phyloP scores from a whole-genome alignment of 345 rosid genomes.

The Acer yangbiense region DNA sequence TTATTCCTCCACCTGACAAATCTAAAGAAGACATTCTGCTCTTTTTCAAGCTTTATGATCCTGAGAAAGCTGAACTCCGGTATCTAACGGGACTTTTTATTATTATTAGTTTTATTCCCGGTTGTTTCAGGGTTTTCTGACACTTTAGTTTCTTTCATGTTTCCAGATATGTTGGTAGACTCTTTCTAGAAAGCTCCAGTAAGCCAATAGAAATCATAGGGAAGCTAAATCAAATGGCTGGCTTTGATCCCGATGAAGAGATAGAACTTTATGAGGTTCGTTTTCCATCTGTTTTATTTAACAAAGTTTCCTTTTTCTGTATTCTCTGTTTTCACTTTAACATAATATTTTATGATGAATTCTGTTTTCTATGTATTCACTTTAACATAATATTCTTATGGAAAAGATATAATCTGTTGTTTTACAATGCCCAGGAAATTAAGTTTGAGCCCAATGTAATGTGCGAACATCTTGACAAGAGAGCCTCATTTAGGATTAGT shows the following conservation, averaged over 20 bases:
- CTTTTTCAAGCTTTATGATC: constrained; percentile 91
- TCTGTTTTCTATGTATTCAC: neutral
- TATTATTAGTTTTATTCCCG: neutral
- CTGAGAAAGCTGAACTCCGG: constrained; percentile 79
- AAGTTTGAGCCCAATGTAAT: constrained; percentile 90
- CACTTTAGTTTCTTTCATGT: constrained; percentile 21
- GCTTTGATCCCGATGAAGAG: constrained; percentile 83
- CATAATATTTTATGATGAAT: neutral
- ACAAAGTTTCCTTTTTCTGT: neutral
- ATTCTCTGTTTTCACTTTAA: neutral
- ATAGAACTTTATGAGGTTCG: constrained; percentile 90
- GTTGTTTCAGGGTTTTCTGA: constrained; percentile 24
- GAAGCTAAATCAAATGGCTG: constrained; percentile 86
- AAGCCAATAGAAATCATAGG: constrained; percentile 78
- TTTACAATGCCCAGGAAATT: constrained; percentile 65
- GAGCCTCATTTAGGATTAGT: constrained; percentile 60
- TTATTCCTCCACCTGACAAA: constrained; percentile 65
- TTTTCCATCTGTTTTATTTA: constrained; percentile 6
- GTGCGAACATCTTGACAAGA: constrained; percentile 91
- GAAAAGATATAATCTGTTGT: constrained; percentile 12
- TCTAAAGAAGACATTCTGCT: constrained; percentile 78
- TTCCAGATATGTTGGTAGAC: constrained; percentile 82
- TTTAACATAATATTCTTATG: neutral
- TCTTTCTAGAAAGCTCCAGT: constrained; percentile 72
- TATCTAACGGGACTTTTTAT: constrained; percentile 27